phyloP scores from a whole-genome alignment of 225 moss, liverwort and hornwort species.

The Rhytidiadelphus loreus region DNA sequence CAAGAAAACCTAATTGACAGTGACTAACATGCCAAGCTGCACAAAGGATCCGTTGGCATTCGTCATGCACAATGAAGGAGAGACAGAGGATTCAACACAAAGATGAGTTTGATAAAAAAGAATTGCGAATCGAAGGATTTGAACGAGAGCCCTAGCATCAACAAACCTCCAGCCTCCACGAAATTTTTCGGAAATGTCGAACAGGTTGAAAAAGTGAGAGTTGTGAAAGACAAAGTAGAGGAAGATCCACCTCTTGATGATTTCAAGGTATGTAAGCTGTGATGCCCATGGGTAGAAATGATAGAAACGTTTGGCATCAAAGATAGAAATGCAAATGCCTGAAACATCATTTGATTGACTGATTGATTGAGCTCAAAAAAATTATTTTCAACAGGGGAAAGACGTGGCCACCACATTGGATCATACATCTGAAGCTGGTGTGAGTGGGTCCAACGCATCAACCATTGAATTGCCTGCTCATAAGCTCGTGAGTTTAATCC shows the following conservation, averaged over 20 bases:
- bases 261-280: not conserved
- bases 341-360: not conserved
- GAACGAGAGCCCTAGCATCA: not conserved
- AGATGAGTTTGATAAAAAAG: not conserved
- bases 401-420: conserved; percentile 18
- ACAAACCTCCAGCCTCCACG: not conserved
- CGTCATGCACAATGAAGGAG: conserved; percentile 20
- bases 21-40: not conserved
- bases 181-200: not conserved
- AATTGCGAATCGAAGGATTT: not conserved
- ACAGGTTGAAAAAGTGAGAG: not conserved
- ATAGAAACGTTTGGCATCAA: not conserved
- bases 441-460: conserved; percentile 3
- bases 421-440: conserved; percentile 5
- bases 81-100: conserved; percentile 6
- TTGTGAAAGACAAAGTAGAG: not conserved
- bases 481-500: not conserved
- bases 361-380: not conserved
- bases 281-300: not conserved
- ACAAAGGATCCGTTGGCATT: not conserved
- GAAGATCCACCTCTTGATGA: conserved; percentile 2
- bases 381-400: conserved; percentile 12
- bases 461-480: not conserved
- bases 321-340: not conserved
- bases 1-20: not conserved